A percentile compares a stretch with the other conserved stretches of the same genome.
These are phyloP conservation scores for Pseudozyma thailandica DNA, from an alignment of 1,284 basidiomycete genomes.

Conservation along the genomic window DNA sequence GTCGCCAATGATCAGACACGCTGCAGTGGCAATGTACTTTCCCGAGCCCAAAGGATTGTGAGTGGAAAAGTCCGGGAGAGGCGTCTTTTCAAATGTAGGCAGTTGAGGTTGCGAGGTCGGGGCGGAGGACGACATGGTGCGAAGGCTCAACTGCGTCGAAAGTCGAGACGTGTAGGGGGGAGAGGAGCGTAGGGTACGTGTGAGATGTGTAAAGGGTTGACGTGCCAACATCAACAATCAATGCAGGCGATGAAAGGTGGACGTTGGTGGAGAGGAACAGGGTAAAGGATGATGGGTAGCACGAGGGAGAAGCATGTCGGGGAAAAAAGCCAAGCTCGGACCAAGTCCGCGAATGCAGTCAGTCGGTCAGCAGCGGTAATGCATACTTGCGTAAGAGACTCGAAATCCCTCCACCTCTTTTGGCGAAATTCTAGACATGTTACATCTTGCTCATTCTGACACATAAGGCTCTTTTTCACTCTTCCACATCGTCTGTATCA, in stretches of 20 bases:
- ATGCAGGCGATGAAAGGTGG: neutral
- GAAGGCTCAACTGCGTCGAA: neutral
- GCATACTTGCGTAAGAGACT: too few species aligned
- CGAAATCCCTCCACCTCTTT: too few species aligned
- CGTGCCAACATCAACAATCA: neutral
- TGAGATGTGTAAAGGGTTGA: neutral
- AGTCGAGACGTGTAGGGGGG: neutral
- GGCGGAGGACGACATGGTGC: constrained; percentile 1
- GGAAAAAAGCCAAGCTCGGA: constrained; percentile 4
- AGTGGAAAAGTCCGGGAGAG: constrained; percentile 24
- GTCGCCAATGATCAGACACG: constrained; percentile 73
- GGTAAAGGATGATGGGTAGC: neutral
- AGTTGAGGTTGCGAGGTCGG: constrained; percentile 14
- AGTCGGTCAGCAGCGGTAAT: too few species aligned
- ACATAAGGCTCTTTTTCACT: too few species aligned
- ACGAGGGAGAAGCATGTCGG: neutral
- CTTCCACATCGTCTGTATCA: too few species aligned
- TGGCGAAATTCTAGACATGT: too few species aligned
- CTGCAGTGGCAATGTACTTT: constrained; percentile 52
- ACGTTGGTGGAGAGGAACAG: neutral
- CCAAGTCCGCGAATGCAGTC: constrained; percentile 24
- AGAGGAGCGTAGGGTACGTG: neutral
- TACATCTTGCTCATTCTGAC: too few species aligned
- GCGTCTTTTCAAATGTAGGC: constrained; percentile 49
- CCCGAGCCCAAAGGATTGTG: constrained; percentile 47